A percentile compares a stretch with the other conserved stretches of the same genome.
Conservation (phyloP, 331 rosid genomes). For the Malus hybrid region DNA sequence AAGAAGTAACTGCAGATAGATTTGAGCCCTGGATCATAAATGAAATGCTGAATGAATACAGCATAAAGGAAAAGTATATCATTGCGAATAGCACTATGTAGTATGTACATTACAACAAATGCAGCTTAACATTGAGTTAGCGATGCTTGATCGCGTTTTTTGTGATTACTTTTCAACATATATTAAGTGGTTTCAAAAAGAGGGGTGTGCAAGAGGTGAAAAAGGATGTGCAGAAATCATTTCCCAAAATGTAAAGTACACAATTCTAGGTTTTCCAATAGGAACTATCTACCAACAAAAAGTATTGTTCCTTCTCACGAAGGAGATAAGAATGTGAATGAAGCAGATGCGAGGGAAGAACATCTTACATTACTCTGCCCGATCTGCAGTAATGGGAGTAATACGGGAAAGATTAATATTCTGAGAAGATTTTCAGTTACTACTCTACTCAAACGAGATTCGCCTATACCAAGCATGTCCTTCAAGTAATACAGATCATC, state of each 20-base stretch:
- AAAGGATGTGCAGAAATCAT: neutral
- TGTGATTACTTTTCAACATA: neutral
- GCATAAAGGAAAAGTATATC: neutral
- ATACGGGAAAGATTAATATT: conserved; percentile 50
- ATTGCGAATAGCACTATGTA: neutral
- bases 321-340: neutral
- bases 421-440: conserved; percentile 58
- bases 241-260: neutral
- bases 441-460: conserved; percentile 38
- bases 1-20: conserved; percentile 47
- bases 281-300: neutral
- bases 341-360: neutral
- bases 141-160: neutral
- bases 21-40: conserved; percentile 44
- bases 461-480: conserved; percentile 53
- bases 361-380: conserved; percentile 50
- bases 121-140: neutral
- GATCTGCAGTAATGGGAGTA: conserved; percentile 41
- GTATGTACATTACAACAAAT: neutral
- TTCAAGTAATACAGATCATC: conserved; percentile 74
- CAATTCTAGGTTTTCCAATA: neutral
- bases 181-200: neutral
- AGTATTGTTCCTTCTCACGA: neutral
- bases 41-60: conserved; percentile 15
- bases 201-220: too few relatives aligned